Evolutionary conservation across 306 rosid species (phyloP).

Genomic region (Echinosophora koreensis): DNA sequence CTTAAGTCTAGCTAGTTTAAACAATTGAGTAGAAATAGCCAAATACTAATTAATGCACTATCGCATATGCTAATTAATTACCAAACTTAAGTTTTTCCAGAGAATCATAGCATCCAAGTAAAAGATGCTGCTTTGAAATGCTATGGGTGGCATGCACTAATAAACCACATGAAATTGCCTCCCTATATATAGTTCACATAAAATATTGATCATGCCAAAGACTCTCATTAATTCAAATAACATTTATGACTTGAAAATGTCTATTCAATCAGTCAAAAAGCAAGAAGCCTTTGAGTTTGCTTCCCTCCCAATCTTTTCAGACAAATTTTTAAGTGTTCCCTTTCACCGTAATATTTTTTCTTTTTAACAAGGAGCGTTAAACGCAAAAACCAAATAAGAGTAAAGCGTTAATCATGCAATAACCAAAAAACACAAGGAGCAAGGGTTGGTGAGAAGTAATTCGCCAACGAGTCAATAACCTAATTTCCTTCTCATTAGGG

Average conservation of each 20-base stretch:
- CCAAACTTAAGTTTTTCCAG: not conserved
- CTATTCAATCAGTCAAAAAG: slow-evolving; percentile 63
- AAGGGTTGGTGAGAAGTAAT: not conserved
- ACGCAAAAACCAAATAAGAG: too few species aligned
- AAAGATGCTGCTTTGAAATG: slow-evolving; percentile 32
- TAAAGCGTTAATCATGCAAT: too few species aligned
- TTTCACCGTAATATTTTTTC: too few species aligned
- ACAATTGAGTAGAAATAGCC: slow-evolving; percentile 21
- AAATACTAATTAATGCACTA: not conserved
- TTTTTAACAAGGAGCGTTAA: too few species aligned
- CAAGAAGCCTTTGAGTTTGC: slow-evolving; percentile 37
- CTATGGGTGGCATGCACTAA: not conserved
- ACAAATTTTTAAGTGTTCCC: too few species aligned
- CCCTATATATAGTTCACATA: not conserved
- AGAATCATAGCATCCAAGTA: slow-evolving; percentile 39
- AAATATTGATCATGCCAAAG: not conserved
- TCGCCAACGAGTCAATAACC: not conserved
- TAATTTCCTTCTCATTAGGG: too few species aligned
- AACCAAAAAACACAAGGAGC: too few species aligned
- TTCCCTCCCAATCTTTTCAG: not conserved
- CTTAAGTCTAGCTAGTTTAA: slow-evolving; percentile 3
- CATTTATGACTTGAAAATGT: slow-evolving; percentile 44
- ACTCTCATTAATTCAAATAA: not conserved
- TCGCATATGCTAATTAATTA: not conserved
- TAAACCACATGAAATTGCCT: slow-evolving; percentile 3